These are phyloP conservation scores for Russula emetica DNA, from an alignment of 768 basidiomycete species.

Conservation along the genomic window DNA sequence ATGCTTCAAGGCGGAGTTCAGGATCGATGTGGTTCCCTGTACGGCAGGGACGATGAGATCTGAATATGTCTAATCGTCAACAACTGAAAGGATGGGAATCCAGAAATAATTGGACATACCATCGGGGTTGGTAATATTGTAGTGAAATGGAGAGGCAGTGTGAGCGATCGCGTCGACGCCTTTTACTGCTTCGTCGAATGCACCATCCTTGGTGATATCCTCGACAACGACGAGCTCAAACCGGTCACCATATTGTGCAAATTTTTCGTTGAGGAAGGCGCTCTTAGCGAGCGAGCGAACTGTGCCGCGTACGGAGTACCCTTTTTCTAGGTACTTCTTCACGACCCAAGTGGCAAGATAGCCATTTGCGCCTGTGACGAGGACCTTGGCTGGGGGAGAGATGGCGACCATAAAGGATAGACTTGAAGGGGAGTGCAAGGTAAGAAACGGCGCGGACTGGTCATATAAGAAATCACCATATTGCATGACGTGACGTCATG, in stretches of 20 bases:
- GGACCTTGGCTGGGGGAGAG: conserved; percentile 38
- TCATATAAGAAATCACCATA: too few species aligned
- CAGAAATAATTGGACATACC: conserved; percentile 23
- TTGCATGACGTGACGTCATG: too few species aligned
- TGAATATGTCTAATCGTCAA: conserved; percentile 28
- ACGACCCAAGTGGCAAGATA: conserved; percentile 60
- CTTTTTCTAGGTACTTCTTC: conserved; percentile 50
- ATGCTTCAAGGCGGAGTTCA: conserved; percentile 54
- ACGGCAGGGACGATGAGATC: conserved; percentile 70
- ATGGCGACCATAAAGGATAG: conserved; percentile 36
- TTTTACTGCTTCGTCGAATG: conserved; percentile 76
- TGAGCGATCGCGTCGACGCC: conserved; percentile 71
- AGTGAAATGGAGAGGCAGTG: conserved; percentile 59
- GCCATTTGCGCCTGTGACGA: conserved; percentile 58
- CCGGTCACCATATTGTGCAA: conserved; percentile 50
- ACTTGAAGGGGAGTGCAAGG: neutral
- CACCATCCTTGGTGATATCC: conserved; percentile 59
- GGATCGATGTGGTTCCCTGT: conserved; percentile 59
- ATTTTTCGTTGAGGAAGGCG: conserved; percentile 49
- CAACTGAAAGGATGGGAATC: neutral
- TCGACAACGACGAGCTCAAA: conserved; percentile 64
- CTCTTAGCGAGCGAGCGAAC: conserved; percentile 63
- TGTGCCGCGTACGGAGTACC: conserved; percentile 61
- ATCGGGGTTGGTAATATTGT: conserved; percentile 42
- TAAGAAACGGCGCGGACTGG: neutral